These are phyloP conservation scores for Oleoguttula mirabilis DNA, from an alignment of 495 filamentous ascomycete genomes.

Conservation along the genomic window DNA sequence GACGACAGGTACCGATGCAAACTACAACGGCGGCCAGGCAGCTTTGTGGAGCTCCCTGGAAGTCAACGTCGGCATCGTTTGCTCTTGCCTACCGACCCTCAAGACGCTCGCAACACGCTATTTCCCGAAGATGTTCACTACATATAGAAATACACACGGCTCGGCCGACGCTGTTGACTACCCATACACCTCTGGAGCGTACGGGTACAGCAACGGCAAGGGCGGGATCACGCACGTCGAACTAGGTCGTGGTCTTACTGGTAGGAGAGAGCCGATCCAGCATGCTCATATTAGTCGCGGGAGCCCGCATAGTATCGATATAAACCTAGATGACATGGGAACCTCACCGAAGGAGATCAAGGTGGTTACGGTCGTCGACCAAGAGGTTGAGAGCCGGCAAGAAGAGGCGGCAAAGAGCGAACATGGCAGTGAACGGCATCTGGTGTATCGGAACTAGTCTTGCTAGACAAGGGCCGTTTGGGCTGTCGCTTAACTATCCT, in stretches of 20 bases:
- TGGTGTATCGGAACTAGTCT: too few relatives aligned
- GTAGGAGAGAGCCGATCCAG: neutral
- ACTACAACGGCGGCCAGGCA: constrained; percentile 23
- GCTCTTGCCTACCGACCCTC: constrained; percentile 26
- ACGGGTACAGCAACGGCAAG: neutral
- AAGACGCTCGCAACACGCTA: constrained; percentile 18
- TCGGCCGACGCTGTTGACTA: neutral
- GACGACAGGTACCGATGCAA: constrained; percentile 20
- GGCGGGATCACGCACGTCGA: neutral
- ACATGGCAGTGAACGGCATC: constrained; percentile 1
- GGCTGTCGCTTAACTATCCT: too few relatives aligned
- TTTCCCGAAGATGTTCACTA: constrained; percentile 18
- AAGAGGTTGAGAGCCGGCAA: neutral
- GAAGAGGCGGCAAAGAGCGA: constrained; percentile 2
- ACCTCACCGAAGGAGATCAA: constrained; percentile 1
- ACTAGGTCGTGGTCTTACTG: neutral
- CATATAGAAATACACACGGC: neutral
- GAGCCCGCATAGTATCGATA: neutral
- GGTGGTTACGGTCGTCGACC: constrained; percentile 8
- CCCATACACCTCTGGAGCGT: neutral
- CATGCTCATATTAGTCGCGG: neutral
- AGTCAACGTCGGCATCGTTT: constrained; percentile 26
- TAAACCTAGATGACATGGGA: neutral
- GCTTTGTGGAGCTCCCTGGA: constrained; percentile 26
- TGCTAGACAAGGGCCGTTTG: too few relatives aligned